Conservation (phyloP, 2,329 filamentous ascomycete species). For the Exophiala bonariae region DNA sequence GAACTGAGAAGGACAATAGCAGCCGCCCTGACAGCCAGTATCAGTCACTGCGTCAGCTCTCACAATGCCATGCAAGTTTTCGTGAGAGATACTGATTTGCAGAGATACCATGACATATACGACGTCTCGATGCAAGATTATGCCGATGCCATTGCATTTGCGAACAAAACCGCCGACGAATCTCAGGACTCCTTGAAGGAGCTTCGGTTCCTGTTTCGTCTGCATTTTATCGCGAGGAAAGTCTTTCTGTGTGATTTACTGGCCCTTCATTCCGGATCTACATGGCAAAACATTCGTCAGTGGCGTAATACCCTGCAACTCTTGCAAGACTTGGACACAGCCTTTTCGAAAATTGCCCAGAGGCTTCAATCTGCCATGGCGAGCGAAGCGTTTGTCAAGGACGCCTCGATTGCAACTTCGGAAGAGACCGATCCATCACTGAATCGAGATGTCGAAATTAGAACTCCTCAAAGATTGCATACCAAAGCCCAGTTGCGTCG, state of each 20-base stretch:
- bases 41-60: conserved; percentile 71
- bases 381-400: neutral
- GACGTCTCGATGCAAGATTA: conserved; percentile 75
- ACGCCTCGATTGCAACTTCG: neutral
- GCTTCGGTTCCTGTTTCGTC: conserved; percentile 77
- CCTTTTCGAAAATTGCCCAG: conserved; percentile 12
- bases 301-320: conserved; percentile 68
- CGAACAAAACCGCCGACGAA: conserved; percentile 67
- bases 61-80: conserved; percentile 69
- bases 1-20: conserved; percentile 76
- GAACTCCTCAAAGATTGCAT: conserved; percentile 76
- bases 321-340: conserved; percentile 69
- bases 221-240: conserved; percentile 77
- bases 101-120: conserved; percentile 90
- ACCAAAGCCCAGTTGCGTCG: conserved; percentile 86
- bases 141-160: conserved; percentile 66
- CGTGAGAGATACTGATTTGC: conserved; percentile 76
- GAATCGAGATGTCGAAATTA: conserved; percentile 28
- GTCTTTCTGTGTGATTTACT: conserved; percentile 86
- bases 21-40: conserved; percentile 66
- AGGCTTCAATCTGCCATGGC: conserved; percentile 4
- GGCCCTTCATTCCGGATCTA: conserved; percentile 73
- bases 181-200: conserved; percentile 76
- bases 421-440: conserved; percentile 1
- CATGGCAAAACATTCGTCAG: conserved; percentile 24